Evolutionary conservation across 495 filamentous ascomycete species (phyloP).

Genomic region (Immersiella caudata): DNA sequence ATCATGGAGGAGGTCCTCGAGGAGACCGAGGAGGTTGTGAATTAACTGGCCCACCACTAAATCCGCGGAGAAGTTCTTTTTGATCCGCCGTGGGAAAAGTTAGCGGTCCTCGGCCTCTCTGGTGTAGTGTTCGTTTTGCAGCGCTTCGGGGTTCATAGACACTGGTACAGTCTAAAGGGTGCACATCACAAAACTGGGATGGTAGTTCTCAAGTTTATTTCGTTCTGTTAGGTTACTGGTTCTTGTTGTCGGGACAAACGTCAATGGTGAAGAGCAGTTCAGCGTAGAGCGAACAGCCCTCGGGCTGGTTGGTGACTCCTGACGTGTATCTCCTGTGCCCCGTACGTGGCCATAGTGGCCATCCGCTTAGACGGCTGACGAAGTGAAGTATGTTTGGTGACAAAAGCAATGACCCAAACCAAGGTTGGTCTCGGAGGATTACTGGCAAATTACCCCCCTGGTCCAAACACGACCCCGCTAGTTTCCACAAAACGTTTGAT

Average conservation of each 20-base stretch:
- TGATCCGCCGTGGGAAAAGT: background rate
- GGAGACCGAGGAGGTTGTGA: slow-evolving; percentile 77
- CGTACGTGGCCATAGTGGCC: no score
- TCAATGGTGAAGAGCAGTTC: background rate
- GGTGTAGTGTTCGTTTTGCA: slow-evolving; percentile 9
- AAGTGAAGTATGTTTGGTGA: no score
- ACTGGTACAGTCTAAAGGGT: slow-evolving; percentile 11
- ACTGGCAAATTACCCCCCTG: no score
- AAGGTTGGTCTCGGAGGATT: no score
- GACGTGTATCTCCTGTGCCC: no score
- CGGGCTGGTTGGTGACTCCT: no score
- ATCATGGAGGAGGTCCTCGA: slow-evolving; percentile 93
- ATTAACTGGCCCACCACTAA: background rate
- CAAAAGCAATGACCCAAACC: no score
- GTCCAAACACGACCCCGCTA: no score
- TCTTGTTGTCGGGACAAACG: background rate
- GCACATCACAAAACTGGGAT: slow-evolving; percentile 1
- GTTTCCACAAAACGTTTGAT: no score
- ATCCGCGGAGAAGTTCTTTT: background rate
- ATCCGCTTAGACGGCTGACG: no score
- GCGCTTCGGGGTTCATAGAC: slow-evolving; percentile 15
- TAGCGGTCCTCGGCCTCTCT: background rate
- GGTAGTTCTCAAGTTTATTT: background rate
- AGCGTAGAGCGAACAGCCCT: background rate
- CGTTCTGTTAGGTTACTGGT: background rate